phyloP scores from a whole-genome alignment of 2,329 filamentous ascomycete species.

The Delphinella strobiligena region DNA sequence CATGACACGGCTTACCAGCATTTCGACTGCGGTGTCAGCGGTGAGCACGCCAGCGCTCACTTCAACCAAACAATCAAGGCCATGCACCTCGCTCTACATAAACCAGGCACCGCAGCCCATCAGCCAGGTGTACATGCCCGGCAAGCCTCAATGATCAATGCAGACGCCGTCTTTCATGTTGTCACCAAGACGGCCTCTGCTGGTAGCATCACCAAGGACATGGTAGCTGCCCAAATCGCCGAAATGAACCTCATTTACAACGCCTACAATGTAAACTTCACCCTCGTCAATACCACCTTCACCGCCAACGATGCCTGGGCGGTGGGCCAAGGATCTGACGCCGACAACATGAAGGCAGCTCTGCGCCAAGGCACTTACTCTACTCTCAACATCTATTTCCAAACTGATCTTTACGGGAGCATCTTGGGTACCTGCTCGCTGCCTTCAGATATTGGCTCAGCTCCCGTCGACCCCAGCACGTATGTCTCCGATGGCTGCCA shows the following conservation, averaged over 20 bases:
- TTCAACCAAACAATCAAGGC: slow-evolving; percentile 26
- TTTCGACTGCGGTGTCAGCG: slow-evolving; percentile 32
- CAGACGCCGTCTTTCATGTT: slow-evolving; percentile 35
- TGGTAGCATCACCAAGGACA: slow-evolving; percentile 27
- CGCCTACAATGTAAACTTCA: slow-evolving; percentile 40
- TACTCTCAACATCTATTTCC: slow-evolving; percentile 49
- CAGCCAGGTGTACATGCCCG: slow-evolving; percentile 10
- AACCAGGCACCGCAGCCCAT: slow-evolving; percentile 18
- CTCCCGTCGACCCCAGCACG: slow-evolving; percentile 22
- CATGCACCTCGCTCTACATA: slow-evolving; percentile 19
- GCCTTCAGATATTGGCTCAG: slow-evolving; percentile 27
- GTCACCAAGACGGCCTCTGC: slow-evolving; percentile 26
- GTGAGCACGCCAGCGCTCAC: slow-evolving; percentile 23
- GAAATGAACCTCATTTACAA: slow-evolving; percentile 33
- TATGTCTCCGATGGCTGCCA: slow-evolving; percentile 47
- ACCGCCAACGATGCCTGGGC: slow-evolving; percentile 45
- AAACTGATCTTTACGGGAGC: slow-evolving; percentile 36
- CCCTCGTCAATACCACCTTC: slow-evolving; percentile 35
- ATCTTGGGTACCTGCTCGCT: slow-evolving; percentile 45
- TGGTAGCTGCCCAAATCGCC: slow-evolving; percentile 26
- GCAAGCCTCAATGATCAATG: slow-evolving; percentile 18
- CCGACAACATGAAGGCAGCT: slow-evolving; percentile 39
- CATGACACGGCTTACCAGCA: slow-evolving; percentile 12
- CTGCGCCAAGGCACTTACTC: slow-evolving; percentile 42
- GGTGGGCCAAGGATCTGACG: slow-evolving; percentile 31